Percentiles rank a stretch among this genome's conserved stretches.
Evolutionary conservation across 371 early-diverging fungal genomes (phyloP).

Genomic region (Haplosporangium sp.): DNA sequence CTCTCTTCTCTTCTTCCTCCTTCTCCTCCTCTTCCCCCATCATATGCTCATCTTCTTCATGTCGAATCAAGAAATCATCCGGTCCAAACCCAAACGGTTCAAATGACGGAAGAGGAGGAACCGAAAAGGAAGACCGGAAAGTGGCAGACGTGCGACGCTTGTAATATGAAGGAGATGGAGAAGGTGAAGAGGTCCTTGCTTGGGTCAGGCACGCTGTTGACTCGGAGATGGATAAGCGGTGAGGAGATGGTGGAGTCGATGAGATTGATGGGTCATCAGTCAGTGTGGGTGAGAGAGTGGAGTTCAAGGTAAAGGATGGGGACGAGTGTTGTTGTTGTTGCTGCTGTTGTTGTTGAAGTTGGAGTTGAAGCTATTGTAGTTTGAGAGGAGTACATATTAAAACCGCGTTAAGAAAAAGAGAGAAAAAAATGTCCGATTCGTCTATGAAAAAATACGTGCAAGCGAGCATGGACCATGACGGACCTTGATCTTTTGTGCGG

Average conservation of each 20-base stretch:
- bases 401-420: neutral
- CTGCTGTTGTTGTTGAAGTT: conserved; percentile 11
- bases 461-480: neutral
- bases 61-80: conserved; percentile 24
- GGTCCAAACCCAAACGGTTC: conserved; percentile 26
- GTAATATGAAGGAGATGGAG: neutral
- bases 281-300: conserved; percentile 1
- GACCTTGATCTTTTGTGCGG: conserved; percentile 44
- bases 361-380: conserved; percentile 15
- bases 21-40: conserved; percentile 7
- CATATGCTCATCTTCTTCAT: conserved; percentile 11
- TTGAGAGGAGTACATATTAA: no score
- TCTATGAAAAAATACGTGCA: neutral
- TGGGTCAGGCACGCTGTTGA: neutral
- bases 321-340: neutral
- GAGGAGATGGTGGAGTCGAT: conserved; percentile 4
- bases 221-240: neutral
- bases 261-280: conserved; percentile 1
- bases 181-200: neutral
- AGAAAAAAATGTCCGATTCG: neutral
- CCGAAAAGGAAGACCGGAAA: conserved; percentile 24
- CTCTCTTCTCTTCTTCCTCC: neutral
- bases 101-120: conserved; percentile 15
- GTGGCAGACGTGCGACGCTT: conserved; percentile 16
- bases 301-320: neutral